phyloP scores from a whole-genome alignment of 768 basidiomycete genomes.

The Fomitopsis serialis region DNA sequence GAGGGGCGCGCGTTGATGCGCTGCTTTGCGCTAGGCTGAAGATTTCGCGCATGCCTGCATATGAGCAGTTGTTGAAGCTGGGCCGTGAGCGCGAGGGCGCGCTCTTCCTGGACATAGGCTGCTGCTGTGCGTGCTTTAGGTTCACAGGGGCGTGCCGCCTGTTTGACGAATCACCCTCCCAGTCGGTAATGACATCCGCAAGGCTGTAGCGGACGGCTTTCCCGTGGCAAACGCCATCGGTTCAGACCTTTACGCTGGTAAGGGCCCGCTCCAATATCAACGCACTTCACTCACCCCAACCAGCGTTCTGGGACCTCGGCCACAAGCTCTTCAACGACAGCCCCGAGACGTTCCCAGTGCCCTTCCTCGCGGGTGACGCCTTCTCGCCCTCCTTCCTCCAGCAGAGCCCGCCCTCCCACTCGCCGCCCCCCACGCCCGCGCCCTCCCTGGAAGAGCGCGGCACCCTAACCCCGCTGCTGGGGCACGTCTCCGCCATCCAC shows the following conservation, averaged over 20 bases:
- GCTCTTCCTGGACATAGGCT: slow-evolving; percentile 37
- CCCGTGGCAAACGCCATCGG: slow-evolving; percentile 31
- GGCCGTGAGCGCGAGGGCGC: slow-evolving; percentile 28
- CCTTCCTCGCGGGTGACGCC: slow-evolving; percentile 48
- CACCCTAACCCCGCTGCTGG: slow-evolving; percentile 32
- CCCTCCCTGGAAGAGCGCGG: slow-evolving; percentile 21
- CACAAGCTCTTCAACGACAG: slow-evolving; percentile 52
- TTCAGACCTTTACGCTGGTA: slow-evolving; percentile 32
- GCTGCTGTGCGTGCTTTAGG: slow-evolving; percentile 31
- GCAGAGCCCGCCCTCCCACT: slow-evolving; percentile 18
- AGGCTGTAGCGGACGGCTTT: slow-evolving; percentile 34
- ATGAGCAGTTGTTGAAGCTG: slow-evolving; percentile 23
- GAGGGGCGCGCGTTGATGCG: too few relatives aligned
- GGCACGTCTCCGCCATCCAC: slow-evolving; percentile 31
- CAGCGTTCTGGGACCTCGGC: slow-evolving; percentile 55
- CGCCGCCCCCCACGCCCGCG: not conserved
- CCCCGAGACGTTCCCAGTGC: slow-evolving; percentile 43
- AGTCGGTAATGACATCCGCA: slow-evolving; percentile 37
- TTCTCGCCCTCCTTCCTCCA: slow-evolving; percentile 40
- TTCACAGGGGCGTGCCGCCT: not conserved
- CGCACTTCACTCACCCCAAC: too few relatives aligned
- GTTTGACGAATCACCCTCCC: not conserved
- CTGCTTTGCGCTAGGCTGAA: not conserved
- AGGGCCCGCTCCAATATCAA: not conserved
- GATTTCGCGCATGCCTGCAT: not conserved